A percentile compares a stretch with the other conserved stretches of the same genome.
phyloP scores from a whole-genome alignment of 768 basidiomycete species.

The Naematelia aurantialba region DNA sequence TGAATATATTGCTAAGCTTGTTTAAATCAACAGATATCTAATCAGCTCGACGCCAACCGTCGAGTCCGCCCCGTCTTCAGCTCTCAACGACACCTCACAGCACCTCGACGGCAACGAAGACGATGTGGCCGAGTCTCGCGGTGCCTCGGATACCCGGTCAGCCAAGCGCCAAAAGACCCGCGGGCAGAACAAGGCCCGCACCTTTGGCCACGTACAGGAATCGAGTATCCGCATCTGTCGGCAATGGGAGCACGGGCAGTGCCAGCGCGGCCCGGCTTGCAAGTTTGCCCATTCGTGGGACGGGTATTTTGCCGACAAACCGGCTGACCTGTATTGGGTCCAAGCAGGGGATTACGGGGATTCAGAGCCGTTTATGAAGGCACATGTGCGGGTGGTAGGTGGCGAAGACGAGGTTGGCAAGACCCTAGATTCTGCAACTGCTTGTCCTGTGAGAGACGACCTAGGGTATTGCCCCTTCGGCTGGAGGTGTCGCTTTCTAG shows the following conservation, averaged over 20 bases:
- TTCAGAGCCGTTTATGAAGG: slow-evolving; percentile 57
- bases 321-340: slow-evolving; percentile 66
- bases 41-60: slow-evolving; percentile 16
- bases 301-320: slow-evolving; percentile 72
- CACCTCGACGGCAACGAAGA: slow-evolving; percentile 23
- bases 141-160: slow-evolving; percentile 23
- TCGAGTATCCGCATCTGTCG: slow-evolving; percentile 73
- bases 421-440: slow-evolving; percentile 29
- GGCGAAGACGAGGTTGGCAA: slow-evolving; percentile 29
- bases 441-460: slow-evolving; percentile 67
- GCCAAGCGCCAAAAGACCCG: slow-evolving; percentile 40
- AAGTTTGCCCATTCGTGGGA: slow-evolving; percentile 72
- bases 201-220: slow-evolving; percentile 72
- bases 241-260: slow-evolving; percentile 64
- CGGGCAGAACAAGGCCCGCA: slow-evolving; percentile 78
- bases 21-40: slow-evolving; percentile 29
- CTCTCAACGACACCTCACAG: slow-evolving; percentile 14
- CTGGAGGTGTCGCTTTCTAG: slow-evolving; percentile 85
- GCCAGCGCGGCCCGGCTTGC: slow-evolving; percentile 57
- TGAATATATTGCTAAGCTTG: too few relatives aligned
- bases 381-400: slow-evolving; percentile 17
- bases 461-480: slow-evolving; percentile 76
- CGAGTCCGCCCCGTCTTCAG: slow-evolving; percentile 13
- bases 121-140: slow-evolving; percentile 39
- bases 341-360: slow-evolving; percentile 53